phyloP scores from a whole-genome alignment of 495 filamentous ascomycete species.

The Thozetella sp. region DNA sequence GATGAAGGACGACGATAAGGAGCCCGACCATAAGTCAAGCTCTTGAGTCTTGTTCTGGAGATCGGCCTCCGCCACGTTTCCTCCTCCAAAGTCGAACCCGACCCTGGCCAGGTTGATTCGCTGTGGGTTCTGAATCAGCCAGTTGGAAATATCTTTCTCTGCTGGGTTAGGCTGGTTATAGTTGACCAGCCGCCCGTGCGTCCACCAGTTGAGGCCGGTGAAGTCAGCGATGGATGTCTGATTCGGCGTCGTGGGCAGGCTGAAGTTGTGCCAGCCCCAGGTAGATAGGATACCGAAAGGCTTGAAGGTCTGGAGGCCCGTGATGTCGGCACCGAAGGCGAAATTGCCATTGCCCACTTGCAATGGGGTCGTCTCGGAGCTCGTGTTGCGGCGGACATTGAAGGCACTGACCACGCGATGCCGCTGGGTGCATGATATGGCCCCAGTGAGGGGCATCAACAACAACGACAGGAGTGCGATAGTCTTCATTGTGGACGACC shows the following conservation, averaged over 20 bases:
- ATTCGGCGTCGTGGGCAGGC: slow-evolving; percentile 42
- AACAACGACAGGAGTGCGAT: slow-evolving; percentile 15
- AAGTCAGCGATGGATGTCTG: slow-evolving; percentile 43
- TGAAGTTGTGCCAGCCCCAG: slow-evolving; percentile 62
- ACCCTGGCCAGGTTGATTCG: slow-evolving; percentile 49
- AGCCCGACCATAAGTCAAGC: slow-evolving; percentile 52
- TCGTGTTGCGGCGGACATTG: slow-evolving; percentile 43
- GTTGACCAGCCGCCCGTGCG: slow-evolving; percentile 53
- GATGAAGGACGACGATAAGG: slow-evolving; percentile 43
- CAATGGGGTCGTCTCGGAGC: slow-evolving; percentile 46
- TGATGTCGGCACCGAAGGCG: slow-evolving; percentile 55
- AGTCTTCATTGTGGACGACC: slow-evolving; percentile 5
- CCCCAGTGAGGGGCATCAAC: slow-evolving; percentile 16
- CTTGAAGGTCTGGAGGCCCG: slow-evolving; percentile 60
- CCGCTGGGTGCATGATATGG: slow-evolving; percentile 25
- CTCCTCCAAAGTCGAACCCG: slow-evolving; percentile 41
- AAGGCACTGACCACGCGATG: slow-evolving; percentile 37
- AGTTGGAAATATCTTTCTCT: slow-evolving; percentile 50
- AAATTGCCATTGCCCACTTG: slow-evolving; percentile 59
- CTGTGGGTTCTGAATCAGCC: slow-evolving; percentile 56
- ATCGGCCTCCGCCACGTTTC: slow-evolving; percentile 39
- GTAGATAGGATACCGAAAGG: slow-evolving; percentile 57
- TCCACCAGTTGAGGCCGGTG: slow-evolving; percentile 53
- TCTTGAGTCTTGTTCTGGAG: slow-evolving; percentile 39
- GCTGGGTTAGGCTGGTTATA: slow-evolving; percentile 54